Evolutionary conservation across 75 land plant species (phyloP).

Genomic region (Sequoiadendron giganteum): DNA sequence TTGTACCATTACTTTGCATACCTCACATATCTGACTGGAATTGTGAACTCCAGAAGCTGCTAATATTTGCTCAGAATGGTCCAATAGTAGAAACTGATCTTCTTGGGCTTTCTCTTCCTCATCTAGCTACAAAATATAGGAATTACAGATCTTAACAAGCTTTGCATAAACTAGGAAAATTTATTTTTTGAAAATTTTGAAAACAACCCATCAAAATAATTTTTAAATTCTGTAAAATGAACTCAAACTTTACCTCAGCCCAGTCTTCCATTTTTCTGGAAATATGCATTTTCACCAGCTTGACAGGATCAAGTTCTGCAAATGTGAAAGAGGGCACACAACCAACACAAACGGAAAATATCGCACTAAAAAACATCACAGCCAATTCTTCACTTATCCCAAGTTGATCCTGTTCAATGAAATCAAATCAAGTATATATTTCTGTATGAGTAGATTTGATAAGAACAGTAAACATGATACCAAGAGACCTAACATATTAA

Average conservation of each 20-base stretch:
- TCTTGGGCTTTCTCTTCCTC: constrained; percentile 30
- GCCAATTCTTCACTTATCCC: constrained; percentile 25
- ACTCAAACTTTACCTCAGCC: constrained; percentile 5
- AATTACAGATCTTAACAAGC: background rate
- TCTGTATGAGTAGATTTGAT: background rate
- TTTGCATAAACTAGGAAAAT: background rate
- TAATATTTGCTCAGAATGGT: constrained; percentile 23
- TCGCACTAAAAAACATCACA: constrained; percentile 37
- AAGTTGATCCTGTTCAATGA: constrained; percentile 29
- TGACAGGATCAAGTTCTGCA: background rate
- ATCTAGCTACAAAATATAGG: constrained; percentile 15
- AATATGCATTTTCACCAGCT: constrained; percentile 12
- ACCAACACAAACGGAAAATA: constrained; percentile 56
- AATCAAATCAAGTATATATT: background rate
- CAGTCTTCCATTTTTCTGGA: constrained; percentile 15
- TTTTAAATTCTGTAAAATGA: constrained; percentile 2
- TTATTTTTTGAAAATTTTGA: background rate
- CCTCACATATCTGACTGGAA: background rate
- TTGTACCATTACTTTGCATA: background rate
- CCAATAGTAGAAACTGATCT: constrained; percentile 18
- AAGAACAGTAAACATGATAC: background rate
- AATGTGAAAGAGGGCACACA: constrained; percentile 14
- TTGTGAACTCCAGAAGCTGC: constrained; percentile 18
- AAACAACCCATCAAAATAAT: background rate
- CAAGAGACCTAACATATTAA: background rate